Conservation (phyloP, 306 rosid genomes). For the Sechiopsis laciniata region DNA sequence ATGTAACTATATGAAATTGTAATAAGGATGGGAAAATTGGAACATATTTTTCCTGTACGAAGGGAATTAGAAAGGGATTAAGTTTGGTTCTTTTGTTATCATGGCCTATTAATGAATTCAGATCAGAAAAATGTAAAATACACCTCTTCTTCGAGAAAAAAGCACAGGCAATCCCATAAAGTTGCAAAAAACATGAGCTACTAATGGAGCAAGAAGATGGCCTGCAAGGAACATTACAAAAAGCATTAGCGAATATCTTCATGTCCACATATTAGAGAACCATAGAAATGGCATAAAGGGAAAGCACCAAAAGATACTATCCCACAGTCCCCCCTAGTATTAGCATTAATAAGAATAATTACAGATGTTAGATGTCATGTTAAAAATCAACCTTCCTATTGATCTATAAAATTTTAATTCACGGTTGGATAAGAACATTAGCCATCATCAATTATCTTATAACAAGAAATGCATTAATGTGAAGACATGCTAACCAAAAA, state of each 20-base stretch:
- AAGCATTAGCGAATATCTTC: not conserved
- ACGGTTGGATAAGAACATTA: not conserved
- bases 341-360: not conserved
- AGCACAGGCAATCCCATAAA: slow-evolving; percentile 80
- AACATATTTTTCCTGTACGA: not conserved
- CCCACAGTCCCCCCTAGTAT: not conserved
- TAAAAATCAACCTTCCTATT: not conserved
- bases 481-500: not conserved
- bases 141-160: slow-evolving; percentile 54
- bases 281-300: not conserved
- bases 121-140: slow-evolving; percentile 21
- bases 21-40: not conserved
- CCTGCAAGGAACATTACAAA: slow-evolving; percentile 36
- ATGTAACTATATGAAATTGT: not conserved
- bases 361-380: not conserved
- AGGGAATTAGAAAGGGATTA: not conserved
- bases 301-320: not conserved
- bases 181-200: slow-evolving; percentile 78
- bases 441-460: not conserved
- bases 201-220: slow-evolving; percentile 70
- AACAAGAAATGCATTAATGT: slow-evolving; percentile 1
- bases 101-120: not conserved
- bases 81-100: not conserved
- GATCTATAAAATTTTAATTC: not conserved
- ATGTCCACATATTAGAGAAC: not conserved